phyloP scores from a whole-genome alignment of 2,329 filamentous ascomycete genomes.

The Aureobasidium subglaciale region DNA sequence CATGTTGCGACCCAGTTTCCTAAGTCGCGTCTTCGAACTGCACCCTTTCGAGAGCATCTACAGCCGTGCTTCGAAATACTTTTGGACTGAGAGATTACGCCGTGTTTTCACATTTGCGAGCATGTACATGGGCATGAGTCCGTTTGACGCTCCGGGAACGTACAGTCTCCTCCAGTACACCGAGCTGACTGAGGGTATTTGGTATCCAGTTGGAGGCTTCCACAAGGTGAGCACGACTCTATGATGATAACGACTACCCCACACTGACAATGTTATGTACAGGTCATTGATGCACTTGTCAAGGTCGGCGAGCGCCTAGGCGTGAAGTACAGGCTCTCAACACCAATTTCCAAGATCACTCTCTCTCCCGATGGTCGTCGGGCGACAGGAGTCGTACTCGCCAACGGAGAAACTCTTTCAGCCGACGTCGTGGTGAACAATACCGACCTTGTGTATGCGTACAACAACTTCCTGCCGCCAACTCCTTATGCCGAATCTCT shows the following conservation, averaged over 20 bases:
- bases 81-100: constrained; percentile 60
- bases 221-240: constrained; percentile 45
- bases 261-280: background rate
- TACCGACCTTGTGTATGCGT: constrained; percentile 67
- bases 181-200: constrained; percentile 67
- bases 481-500: constrained; percentile 38
- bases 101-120: constrained; percentile 70
- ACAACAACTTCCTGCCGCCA: constrained; percentile 59
- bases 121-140: constrained; percentile 80
- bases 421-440: constrained; percentile 66
- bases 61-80: constrained; percentile 57
- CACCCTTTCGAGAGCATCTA: constrained; percentile 69
- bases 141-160: constrained; percentile 67
- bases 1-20: constrained; percentile 52
- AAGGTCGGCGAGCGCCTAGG: constrained; percentile 55
- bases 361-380: constrained; percentile 45
- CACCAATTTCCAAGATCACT: constrained; percentile 50
- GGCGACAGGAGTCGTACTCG: constrained; percentile 54
- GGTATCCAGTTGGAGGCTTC: constrained; percentile 67
- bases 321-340: constrained; percentile 55
- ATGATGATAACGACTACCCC: no score
- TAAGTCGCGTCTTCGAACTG: constrained; percentile 51
- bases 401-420: constrained; percentile 49
- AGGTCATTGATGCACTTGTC: constrained; percentile 54
- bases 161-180: constrained; percentile 70